A percentile compares a stretch with the other conserved stretches of the same genome.
Conservation (phyloP, 73 alveolate species). For the Tetrahymena elliotti region DNA sequence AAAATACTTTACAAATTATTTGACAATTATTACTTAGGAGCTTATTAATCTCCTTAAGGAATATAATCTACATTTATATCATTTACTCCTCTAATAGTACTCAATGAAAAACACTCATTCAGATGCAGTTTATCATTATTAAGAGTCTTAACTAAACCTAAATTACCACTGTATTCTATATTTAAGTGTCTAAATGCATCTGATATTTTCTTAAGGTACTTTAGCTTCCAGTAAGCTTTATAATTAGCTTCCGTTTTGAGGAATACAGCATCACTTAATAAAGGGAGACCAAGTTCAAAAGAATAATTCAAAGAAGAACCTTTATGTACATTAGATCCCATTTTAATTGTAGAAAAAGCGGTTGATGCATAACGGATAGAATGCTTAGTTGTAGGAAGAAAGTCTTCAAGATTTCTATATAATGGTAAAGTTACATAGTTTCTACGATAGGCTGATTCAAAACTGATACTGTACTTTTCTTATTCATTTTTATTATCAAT, state of each 20-base stretch:
- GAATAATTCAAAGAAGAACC: not conserved
- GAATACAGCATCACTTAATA: not conserved
- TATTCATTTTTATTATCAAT: not conserved
- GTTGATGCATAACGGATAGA: not conserved
- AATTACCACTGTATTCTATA: not conserved
- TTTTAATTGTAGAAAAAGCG: not conserved
- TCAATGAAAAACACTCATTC: not conserved
- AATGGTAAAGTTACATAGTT: not conserved
- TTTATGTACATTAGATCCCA: not conserved
- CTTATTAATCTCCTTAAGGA: not conserved
- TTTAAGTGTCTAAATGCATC: not conserved
- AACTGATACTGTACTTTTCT: not conserved
- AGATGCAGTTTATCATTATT: not conserved
- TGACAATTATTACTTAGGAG: not conserved
- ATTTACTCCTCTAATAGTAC: not conserved
- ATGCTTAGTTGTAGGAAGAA: not conserved
- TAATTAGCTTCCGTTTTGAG: not conserved
- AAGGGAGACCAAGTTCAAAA: not conserved
- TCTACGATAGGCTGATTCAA: not conserved
- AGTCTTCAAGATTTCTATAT: not conserved
- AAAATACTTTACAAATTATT: not conserved
- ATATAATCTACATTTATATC: not conserved
- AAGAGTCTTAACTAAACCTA: not conserved
- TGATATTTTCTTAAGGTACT: not conserved
- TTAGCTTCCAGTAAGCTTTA: not conserved